These are phyloP conservation scores for Auriscalpium vulgare DNA, from an alignment of 768 basidiomycete genomes.

Conservation along the genomic window DNA sequence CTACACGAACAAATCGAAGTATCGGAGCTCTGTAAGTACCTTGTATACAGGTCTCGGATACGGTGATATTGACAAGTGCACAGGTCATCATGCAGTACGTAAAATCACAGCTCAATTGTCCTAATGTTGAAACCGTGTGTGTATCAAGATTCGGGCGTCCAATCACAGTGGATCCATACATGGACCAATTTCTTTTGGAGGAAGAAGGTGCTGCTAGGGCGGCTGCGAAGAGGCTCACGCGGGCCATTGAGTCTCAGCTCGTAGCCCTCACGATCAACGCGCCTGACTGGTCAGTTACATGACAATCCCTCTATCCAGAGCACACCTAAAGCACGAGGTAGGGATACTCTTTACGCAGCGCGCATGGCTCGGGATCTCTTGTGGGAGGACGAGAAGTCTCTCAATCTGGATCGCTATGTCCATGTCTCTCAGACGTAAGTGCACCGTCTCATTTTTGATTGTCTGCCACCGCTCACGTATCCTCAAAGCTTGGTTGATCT, in stretches of 20 bases:
- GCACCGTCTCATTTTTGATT: conserved; percentile 10
- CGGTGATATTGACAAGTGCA: neutral
- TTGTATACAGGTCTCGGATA: neutral
- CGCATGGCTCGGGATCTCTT: conserved; percentile 89
- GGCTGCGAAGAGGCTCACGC: conserved; percentile 84
- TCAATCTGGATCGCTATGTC: conserved; percentile 78
- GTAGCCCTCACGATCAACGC: conserved; percentile 81
- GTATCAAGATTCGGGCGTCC: conserved; percentile 71
- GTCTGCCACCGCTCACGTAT: conserved; percentile 1
- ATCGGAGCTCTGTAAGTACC: conserved; percentile 72
- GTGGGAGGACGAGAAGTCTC: conserved; percentile 76
- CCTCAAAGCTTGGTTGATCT: conserved; percentile 75
- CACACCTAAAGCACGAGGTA: conserved; percentile 23
- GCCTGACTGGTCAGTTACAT: conserved; percentile 72
- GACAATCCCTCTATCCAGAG: neutral
- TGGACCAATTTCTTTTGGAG: conserved; percentile 66
- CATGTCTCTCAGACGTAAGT: conserved; percentile 85
- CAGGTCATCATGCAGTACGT: conserved; percentile 72
- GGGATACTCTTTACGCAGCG: conserved; percentile 86
- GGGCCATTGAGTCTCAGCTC: conserved; percentile 61
- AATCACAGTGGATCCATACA: conserved; percentile 66
- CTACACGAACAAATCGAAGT: conserved; percentile 94
- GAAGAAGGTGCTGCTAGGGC: conserved; percentile 61
- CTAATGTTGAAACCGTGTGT: neutral
- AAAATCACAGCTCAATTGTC: neutral